A percentile compares a stretch with the other conserved stretches of the same genome.
phyloP scores from a whole-genome alignment of 208 protist genomes.

The Acanthamoeba triangularis region DNA sequence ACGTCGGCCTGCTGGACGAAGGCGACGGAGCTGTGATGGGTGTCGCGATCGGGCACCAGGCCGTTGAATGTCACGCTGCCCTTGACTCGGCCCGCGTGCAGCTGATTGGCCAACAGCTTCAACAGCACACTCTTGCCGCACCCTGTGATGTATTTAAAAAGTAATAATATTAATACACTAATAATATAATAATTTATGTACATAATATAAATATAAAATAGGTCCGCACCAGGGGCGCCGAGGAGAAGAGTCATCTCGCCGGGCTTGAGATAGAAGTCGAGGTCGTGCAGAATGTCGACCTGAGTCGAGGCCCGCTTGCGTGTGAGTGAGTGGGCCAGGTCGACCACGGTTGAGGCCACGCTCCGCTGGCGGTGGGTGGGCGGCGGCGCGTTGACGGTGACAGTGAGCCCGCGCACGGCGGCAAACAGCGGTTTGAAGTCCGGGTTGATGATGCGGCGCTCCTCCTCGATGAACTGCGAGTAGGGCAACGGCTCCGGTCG shows the following conservation, averaged over 20 bases:
- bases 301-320: too few relatives aligned
- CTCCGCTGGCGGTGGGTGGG: background rate
- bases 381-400: background rate
- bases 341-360: background rate
- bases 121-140: constrained; percentile 71
- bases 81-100: constrained; percentile 29
- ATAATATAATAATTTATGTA: too few relatives aligned
- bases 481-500: too few relatives aligned
- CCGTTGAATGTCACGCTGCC: constrained; percentile 74
- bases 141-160: background rate
- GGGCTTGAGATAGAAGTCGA: constrained; percentile 70
- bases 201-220: too few relatives aligned
- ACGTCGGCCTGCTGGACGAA: constrained; percentile 69
- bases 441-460: background rate
- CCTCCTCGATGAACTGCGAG: constrained; percentile 15
- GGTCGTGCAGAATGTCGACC: constrained; percentile 48
- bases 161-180: too few relatives aligned
- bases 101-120: constrained; percentile 68
- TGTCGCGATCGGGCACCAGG: background rate
- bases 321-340: too few relatives aligned
- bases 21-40: constrained; percentile 3
- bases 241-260: constrained; percentile 75
- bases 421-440: constrained; percentile 55
- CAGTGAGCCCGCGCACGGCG: background rate
- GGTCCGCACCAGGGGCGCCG: constrained; percentile 56